These are phyloP conservation scores for Phialophora expanda DNA, from an alignment of 2,329 filamentous ascomycete genomes.

Conservation along the genomic window DNA sequence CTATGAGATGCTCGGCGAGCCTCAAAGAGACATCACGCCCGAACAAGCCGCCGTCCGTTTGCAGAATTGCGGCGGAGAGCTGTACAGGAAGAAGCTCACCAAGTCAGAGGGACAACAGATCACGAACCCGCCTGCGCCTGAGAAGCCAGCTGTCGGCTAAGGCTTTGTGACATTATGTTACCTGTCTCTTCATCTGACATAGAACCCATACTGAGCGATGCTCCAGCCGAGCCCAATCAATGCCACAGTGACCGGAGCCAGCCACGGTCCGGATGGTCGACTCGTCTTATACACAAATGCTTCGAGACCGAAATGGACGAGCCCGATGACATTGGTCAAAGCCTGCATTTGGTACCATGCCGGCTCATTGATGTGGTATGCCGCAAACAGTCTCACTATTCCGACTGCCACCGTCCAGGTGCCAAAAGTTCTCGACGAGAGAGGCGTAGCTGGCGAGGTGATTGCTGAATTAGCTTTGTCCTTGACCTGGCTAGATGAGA, in stretches of 20 bases:
- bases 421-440: slow-evolving; percentile 80
- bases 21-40: slow-evolving; percentile 96
- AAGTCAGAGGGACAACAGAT: slow-evolving; percentile 24
- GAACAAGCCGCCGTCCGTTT: slow-evolving; percentile 87
- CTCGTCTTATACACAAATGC: slow-evolving; percentile 79
- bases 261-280: slow-evolving; percentile 64
- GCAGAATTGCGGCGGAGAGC: slow-evolving; percentile 74
- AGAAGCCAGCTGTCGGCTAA: slow-evolving; percentile 14
- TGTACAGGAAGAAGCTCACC: slow-evolving; percentile 74
- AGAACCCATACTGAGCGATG: slow-evolving; percentile 69
- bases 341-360: slow-evolving; percentile 79
- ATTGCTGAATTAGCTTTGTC: slow-evolving; percentile 9
- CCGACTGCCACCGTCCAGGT: slow-evolving; percentile 84
- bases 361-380: slow-evolving; percentile 76
- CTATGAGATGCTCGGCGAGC: slow-evolving; percentile 95
- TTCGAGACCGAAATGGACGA: slow-evolving; percentile 79
- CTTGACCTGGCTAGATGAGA: slow-evolving; percentile 36
- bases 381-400: slow-evolving; percentile 79
- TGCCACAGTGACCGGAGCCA: slow-evolving; percentile 64
- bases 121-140: slow-evolving; percentile 27
- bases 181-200: slow-evolving; percentile 55
- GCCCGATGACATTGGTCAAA: slow-evolving; percentile 80
- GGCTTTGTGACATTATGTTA: background rate
- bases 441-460: slow-evolving; percentile 67
- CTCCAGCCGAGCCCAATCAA: slow-evolving; percentile 66